Conservation (phyloP, 2,329 filamentous ascomycete species). For the Colletotrichum sp. region DNA sequence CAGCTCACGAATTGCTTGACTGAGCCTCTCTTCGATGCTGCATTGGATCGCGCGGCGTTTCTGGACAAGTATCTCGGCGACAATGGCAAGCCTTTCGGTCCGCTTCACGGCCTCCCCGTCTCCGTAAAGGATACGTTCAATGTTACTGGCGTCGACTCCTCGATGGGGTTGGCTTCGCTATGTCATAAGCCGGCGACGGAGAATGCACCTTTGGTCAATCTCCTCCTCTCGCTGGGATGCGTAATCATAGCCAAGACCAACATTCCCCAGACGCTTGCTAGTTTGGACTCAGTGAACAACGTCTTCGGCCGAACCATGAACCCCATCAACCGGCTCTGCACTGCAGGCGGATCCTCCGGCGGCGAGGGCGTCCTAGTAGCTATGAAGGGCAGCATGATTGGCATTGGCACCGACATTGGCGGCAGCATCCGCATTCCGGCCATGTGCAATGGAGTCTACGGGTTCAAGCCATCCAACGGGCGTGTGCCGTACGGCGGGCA, state of each 20-base stretch:
- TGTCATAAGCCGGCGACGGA: constrained; percentile 34
- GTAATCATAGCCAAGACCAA: constrained; percentile 25
- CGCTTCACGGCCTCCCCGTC: constrained; percentile 67
- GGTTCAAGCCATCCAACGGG: constrained; percentile 9
- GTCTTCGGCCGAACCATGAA: constrained; percentile 18
- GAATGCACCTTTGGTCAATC: constrained; percentile 31
- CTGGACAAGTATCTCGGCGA: constrained; percentile 51
- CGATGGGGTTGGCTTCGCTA: constrained; percentile 40
- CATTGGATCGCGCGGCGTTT: constrained; percentile 49
- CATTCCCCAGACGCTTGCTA: constrained; percentile 31
- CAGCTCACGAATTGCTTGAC: constrained; percentile 60
- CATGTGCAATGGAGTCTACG: constrained; percentile 18
- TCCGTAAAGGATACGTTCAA: constrained; percentile 52
- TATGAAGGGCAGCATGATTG: constrained; percentile 9
- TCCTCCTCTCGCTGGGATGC: constrained; percentile 33
- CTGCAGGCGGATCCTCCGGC: constrained; percentile 13
- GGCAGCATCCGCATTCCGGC: constrained; percentile 18
- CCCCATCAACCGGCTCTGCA: constrained; percentile 9
- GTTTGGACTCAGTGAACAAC: constrained; percentile 19
- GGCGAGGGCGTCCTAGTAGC: constrained; percentile 14
- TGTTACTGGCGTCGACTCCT: constrained; percentile 50
- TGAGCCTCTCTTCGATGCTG: constrained; percentile 56
- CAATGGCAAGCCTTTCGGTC: constrained; percentile 52
- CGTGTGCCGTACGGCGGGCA: constrained; percentile 8
- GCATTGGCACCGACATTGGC: constrained; percentile 12